phyloP scores from a whole-genome alignment of 129 eudicot genomes.

The Helichrysum umbraculigerum region DNA sequence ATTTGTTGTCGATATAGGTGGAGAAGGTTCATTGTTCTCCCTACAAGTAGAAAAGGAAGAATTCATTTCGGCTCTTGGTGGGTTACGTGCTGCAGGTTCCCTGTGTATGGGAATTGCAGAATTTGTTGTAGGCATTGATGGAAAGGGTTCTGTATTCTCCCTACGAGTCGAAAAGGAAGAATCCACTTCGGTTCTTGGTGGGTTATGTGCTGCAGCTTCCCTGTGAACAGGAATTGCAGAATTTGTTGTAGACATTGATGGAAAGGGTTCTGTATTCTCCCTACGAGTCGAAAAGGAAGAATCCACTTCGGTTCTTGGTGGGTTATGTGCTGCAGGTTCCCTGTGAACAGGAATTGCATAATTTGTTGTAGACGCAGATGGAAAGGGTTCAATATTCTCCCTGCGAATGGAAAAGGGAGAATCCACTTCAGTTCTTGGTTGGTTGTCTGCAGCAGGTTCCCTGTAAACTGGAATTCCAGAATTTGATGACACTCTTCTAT shows the following conservation, averaged over 20 bases:
- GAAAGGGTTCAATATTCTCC: slow-evolving; percentile 13
- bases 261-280: slow-evolving; percentile 3
- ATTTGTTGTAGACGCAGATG: slow-evolving; percentile 15
- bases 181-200: background rate
- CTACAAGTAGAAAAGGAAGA: background rate
- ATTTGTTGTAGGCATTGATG: slow-evolving; percentile 15
- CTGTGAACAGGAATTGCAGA: slow-evolving; percentile 1
- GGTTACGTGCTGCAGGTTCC: background rate
- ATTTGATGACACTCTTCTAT: slow-evolving; percentile 28
- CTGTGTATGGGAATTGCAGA: slow-evolving; percentile 23
- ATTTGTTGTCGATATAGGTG: slow-evolving; percentile 16
- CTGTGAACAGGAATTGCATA: slow-evolving; percentile 22
- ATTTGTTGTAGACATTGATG: slow-evolving; percentile 19
- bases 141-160: background rate
- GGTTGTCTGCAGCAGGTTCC: background rate
- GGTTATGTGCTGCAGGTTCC: slow-evolving; percentile 5
- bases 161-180: background rate
- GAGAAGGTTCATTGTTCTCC: slow-evolving; percentile 8
- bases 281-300: slow-evolving; percentile 4
- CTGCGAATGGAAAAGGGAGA: slow-evolving; percentile 1
- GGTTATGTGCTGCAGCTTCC: background rate
- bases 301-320: slow-evolving; percentile 5
- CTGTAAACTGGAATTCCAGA: slow-evolving; percentile 24
- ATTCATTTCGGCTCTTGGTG: slow-evolving; percentile 5
- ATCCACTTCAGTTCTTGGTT: slow-evolving; percentile 15